Evolutionary conservation across 176 grass and related monocot genomes (phyloP), one percentile per base, ranked within the genome.

Genomic region (Avena eriantha): DNA sequence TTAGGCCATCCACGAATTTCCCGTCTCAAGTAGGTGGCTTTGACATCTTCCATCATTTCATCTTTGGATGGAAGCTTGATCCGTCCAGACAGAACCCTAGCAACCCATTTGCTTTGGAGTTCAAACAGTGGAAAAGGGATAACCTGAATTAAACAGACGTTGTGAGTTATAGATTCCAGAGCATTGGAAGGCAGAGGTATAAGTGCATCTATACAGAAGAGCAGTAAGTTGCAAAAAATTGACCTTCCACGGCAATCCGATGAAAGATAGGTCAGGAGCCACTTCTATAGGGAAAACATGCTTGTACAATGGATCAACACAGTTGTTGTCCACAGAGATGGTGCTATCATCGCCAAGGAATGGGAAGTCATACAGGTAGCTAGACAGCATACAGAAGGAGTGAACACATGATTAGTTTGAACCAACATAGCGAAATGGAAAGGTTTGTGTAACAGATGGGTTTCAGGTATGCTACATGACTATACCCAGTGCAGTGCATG

Each of bases 101-200:
- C 90, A 18, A 94, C 88, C 97, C 97, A 98, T 79, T 99, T 99
- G 87, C 94, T 94, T 87, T 96, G 97, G 21, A 99, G 92, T 85
- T 96, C 92, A 94, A 90, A 73, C n/a, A 96, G 69, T 0, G 90
- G 94, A 60, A 96, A 96, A 56, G 94, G 94, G 73, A 90, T 64
- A 34, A 93, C 84, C 96, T 98, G 82, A 17, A 88, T 35, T 6
- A 45, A 74, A 75, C 26, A 87, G 21, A 59, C 8, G 14, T 17
- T 2, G 2, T 33, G 65, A 8, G 51, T 76, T 80, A 86, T 19
- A 88, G 3, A 15, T 84, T 26, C 10, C 84, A 35, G 36, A 80
- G 24, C 35, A 68, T 68, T 19, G 3, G 24, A 29, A 35, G 55
- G 10, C 18, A 4, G 60, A 4, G 19, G 34, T 5, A 79, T 10